These are phyloP conservation scores for Ceratocystis ficicola DNA, from an alignment of 2,329 filamentous ascomycete species.

Conservation along the genomic window DNA sequence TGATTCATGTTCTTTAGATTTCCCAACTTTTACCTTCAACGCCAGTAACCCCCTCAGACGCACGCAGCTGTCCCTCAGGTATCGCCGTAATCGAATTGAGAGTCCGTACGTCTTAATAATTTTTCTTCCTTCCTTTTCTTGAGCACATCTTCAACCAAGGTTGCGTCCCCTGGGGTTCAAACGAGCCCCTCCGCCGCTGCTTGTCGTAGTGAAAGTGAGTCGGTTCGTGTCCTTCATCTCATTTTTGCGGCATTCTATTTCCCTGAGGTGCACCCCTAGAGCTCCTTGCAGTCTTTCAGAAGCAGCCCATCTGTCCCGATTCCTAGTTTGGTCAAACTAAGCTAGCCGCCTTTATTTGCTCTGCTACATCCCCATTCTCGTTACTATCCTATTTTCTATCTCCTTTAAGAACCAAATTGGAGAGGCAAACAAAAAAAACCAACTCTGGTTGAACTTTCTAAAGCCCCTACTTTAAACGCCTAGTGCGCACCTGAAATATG, in stretches of 20 bases:
- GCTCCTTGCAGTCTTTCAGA: not conserved
- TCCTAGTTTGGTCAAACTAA: not conserved
- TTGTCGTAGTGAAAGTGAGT: not conserved
- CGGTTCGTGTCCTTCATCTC: not conserved
- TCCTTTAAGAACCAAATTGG: not conserved
- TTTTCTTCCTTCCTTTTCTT: not conserved
- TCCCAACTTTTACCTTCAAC: not conserved
- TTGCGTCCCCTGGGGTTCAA: not conserved
- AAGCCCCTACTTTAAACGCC: not conserved
- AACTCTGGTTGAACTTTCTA: not conserved
- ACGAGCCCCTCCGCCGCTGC: not conserved
- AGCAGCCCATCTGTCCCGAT: not conserved
- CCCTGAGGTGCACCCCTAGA: not conserved
- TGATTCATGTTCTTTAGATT: not conserved
- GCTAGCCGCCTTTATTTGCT: not conserved
- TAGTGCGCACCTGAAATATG: constrained; percentile 18
- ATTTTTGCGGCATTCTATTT: not conserved
- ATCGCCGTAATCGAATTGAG: not conserved
- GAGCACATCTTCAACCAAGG: not conserved
- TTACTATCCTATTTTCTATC: not conserved
- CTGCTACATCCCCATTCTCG: not conserved
- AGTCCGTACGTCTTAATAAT: not conserved
- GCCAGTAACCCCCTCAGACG: not conserved
- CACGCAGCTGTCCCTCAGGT: not conserved
- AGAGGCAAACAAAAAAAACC: not conserved